Percentiles rank a stretch among this genome's conserved stretches.
Evolutionary conservation across 225 moss, liverwort and hornwort species (phyloP).

Genomic region (Marchantia paleacea): DNA sequence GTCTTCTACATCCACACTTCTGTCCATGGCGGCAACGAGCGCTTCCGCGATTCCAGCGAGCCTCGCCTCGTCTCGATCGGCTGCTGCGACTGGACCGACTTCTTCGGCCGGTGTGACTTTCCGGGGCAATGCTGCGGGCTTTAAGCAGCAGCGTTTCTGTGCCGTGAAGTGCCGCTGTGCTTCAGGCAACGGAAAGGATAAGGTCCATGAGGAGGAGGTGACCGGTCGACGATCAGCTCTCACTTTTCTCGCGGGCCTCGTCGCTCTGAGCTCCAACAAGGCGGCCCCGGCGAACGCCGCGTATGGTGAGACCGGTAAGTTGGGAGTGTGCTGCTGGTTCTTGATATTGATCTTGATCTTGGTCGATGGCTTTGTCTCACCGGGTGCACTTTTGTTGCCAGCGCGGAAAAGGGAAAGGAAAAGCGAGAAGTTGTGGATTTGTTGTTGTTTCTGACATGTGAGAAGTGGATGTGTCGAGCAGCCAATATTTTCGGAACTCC

Average conservation of each 20-base stretch:
- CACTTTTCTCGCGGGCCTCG: conserved; percentile 55
- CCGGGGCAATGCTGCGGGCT: not conserved
- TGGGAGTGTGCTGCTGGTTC: no score
- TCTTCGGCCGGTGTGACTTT: not conserved
- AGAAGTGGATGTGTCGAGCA: conserved; percentile 15
- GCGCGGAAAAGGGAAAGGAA: not conserved
- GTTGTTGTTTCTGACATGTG: not conserved
- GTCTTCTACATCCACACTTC: not conserved
- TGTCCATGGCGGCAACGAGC: not conserved
- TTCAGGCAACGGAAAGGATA: not conserved
- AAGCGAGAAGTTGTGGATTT: not conserved
- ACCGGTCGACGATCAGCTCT: conserved; percentile 58
- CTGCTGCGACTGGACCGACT: conserved; percentile 1
- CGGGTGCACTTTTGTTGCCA: not conserved
- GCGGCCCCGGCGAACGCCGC: conserved; percentile 71
- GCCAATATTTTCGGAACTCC: conserved; percentile 73
- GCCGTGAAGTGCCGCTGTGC: conserved; percentile 29
- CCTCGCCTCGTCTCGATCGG: conserved; percentile 12
- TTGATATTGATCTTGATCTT: no score
- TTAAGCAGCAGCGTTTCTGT: not conserved
- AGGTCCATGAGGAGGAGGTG: conserved; percentile 21
- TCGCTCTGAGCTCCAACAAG: conserved; percentile 36
- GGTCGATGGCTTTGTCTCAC: not conserved
- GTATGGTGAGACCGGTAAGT: conserved; percentile 74
- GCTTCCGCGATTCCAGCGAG: not conserved